Percentiles rank a stretch among this genome's conserved stretches.
Conservation (phyloP, 2,329 filamentous ascomycete genomes). For the Colletotrichum camelliae region DNA sequence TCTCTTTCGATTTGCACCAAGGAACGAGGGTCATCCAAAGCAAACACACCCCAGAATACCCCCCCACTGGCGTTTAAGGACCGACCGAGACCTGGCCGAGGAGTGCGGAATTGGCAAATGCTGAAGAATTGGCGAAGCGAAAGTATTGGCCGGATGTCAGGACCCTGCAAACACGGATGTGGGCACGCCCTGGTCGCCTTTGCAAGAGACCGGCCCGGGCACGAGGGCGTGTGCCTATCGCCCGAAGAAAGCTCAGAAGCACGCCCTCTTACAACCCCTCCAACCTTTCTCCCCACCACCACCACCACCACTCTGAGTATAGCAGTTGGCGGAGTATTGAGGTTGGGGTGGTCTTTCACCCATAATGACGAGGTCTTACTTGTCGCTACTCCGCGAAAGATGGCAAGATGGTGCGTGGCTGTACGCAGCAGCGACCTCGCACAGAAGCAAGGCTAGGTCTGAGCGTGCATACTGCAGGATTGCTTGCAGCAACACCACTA, state of each 20-base stretch:
- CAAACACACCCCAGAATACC: background rate
- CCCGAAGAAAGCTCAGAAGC: background rate
- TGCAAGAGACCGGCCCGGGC: background rate
- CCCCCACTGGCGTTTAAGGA: constrained; percentile 8
- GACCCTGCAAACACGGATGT: constrained; percentile 16
- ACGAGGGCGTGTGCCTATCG: background rate
- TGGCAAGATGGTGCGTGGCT: background rate
- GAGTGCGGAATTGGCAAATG: constrained; percentile 3
- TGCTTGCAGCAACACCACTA: constrained; percentile 14
- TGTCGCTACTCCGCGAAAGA: background rate
- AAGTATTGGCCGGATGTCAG: background rate
- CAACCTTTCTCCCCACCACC: background rate
- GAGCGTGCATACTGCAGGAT: constrained; percentile 24
- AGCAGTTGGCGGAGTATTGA: background rate
- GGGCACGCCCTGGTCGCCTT: constrained; percentile 3
- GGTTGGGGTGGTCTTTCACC: background rate
- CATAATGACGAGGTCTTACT: constrained; percentile 1
- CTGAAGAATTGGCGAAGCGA: constrained; percentile 12
- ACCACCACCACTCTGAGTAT: background rate
- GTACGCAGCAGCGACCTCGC: background rate
- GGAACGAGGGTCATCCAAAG: constrained; percentile 10
- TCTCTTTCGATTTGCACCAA: background rate
- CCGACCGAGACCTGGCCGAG: constrained; percentile 17
- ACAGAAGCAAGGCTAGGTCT: constrained; percentile 16
- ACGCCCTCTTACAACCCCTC: background rate